phyloP scores from a whole-genome alignment of 2,329 filamentous ascomycete genomes.

The Trichophaea hybrida region DNA sequence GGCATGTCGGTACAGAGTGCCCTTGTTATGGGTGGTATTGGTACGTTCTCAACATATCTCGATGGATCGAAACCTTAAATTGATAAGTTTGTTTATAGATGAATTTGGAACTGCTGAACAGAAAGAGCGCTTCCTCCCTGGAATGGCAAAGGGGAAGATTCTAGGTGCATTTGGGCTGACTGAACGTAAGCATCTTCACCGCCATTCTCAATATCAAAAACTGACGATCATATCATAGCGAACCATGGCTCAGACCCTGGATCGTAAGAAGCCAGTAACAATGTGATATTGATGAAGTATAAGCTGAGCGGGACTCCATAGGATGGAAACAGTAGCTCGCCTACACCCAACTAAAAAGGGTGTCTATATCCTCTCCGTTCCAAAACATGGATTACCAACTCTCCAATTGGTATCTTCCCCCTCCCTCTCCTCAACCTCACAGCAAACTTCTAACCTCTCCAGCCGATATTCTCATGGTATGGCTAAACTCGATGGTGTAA shows the following conservation, averaged over 20 bases:
- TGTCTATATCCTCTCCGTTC: constrained; percentile 60
- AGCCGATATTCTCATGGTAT: constrained; percentile 68
- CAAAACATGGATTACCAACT: constrained; percentile 96
- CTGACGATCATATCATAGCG: constrained; percentile 30
- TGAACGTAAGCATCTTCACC: constrained; percentile 40
- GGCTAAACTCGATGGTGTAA: constrained; percentile 90
- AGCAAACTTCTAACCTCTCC: not conserved
- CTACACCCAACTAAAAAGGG: constrained; percentile 73
- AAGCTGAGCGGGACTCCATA: constrained; percentile 1
- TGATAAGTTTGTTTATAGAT: constrained; percentile 31
- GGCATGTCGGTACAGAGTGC: constrained; percentile 91
- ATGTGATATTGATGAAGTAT: not conserved
- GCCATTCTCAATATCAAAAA: not conserved
- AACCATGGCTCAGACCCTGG: constrained; percentile 88
- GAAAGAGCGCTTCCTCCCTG: constrained; percentile 68
- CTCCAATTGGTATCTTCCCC: constrained; percentile 45
- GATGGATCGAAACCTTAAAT: not conserved
- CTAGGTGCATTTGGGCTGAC: constrained; percentile 80
- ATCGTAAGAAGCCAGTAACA: constrained; percentile 32
- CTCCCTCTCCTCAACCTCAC: not conserved
- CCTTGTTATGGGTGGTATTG: constrained; percentile 80
- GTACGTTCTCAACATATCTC: not conserved
- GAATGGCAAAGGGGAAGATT: constrained; percentile 67
- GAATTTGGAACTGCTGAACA: constrained; percentile 77
- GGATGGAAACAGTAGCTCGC: constrained; percentile 74